Percentiles rank a stretch among this genome's conserved stretches.
Evolutionary conservation across 768 basidiomycete species (phyloP).

Genomic region (Podaxis mareebaensis): DNA sequence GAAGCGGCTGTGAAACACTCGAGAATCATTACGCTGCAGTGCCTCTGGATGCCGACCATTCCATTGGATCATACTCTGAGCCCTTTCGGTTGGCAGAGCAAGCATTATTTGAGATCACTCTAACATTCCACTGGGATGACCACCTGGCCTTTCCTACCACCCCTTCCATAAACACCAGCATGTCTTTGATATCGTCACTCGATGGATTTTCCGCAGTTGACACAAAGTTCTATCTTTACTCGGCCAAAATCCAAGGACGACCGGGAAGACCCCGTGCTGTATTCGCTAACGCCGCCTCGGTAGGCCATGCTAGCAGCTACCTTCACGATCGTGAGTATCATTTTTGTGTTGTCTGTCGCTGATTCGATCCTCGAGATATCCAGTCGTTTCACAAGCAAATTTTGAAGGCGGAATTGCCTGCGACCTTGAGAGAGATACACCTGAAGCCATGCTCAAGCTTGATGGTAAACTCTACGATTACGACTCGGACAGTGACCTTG

Average conservation of each 20-base stretch:
- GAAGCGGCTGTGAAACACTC: not conserved
- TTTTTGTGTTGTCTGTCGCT: not conserved
- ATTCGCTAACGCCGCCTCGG: constrained; percentile 6
- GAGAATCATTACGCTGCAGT: not conserved
- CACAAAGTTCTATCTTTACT: constrained; percentile 16
- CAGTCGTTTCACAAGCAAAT: constrained; percentile 7
- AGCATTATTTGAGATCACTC: constrained; percentile 2
- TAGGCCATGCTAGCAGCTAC: not conserved
- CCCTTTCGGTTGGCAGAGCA: not conserved
- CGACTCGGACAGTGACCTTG: constrained; percentile 14
- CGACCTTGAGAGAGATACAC: not conserved
- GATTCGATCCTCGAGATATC: not conserved
- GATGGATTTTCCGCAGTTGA: constrained; percentile 5
- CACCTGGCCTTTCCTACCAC: not conserved
- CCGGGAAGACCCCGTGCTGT: constrained; percentile 4
- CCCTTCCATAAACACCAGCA: not conserved
- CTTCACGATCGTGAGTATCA: constrained; percentile 10
- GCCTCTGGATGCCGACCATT: not conserved
- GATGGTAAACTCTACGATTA: constrained; percentile 5
- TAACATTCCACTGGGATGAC: not conserved
- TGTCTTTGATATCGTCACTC: not conserved
- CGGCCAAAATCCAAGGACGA: not conserved
- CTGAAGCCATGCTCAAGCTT: not conserved
- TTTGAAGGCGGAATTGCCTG: constrained; percentile 1
- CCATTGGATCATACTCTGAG: not conserved